Percentiles rank a stretch among this genome's conserved stretches.
Conservation (phyloP, 345 rosid genomes). For the Acer saccharum region DNA sequence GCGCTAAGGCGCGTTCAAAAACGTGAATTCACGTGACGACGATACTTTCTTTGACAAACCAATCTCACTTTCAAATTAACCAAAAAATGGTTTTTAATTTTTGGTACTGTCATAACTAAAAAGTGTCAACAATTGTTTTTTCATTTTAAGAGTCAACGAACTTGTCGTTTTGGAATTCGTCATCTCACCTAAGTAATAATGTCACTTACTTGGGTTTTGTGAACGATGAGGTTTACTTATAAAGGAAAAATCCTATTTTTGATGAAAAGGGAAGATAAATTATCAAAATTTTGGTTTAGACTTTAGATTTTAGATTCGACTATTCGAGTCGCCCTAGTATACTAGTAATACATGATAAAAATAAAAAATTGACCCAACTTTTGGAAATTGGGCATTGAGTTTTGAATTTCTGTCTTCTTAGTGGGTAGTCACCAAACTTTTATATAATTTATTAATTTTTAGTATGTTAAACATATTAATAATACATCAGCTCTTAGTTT, state of each 20-base stretch:
- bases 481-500: background rate
- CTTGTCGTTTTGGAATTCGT: constrained; percentile 6
- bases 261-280: background rate
- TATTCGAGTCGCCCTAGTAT: too few species aligned
- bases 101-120: too few species aligned
- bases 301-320: too few species aligned
- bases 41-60: too few species aligned
- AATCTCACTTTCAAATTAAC: too few species aligned
- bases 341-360: too few species aligned
- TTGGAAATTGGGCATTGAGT: background rate
- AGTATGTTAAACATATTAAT: background rate
- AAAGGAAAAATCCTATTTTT: background rate
- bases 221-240: background rate
- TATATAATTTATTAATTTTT: too few species aligned
- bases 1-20: too few species aligned
- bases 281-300: background rate
- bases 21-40: too few species aligned
- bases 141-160: constrained; percentile 29
- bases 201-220: background rate
- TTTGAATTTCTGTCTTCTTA: background rate
- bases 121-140: too few species aligned
- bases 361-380: background rate
- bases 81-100: too few species aligned
- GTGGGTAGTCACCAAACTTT: constrained; percentile 4
- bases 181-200: background rate